Evolutionary conservation across 2,329 filamentous ascomycete species (phyloP).

Genomic region (Sporothrix pseudoabietina): DNA sequence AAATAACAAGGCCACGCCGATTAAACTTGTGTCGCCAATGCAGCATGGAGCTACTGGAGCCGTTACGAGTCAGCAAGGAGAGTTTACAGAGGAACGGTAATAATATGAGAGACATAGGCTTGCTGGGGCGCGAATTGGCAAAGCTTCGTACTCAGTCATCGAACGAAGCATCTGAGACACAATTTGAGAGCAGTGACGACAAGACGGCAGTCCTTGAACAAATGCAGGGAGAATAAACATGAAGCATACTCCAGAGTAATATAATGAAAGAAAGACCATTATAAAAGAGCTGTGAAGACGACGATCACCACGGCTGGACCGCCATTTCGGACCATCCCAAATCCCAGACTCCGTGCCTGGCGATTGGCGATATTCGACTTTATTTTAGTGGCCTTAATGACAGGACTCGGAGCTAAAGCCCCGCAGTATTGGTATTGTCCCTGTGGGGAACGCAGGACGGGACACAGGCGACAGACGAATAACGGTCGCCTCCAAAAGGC

Average conservation of each 20-base stretch:
- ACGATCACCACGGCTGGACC: not conserved
- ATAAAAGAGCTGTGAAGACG: not conserved
- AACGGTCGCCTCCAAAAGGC: not conserved
- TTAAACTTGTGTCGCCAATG: not conserved
- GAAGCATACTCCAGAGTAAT: not conserved
- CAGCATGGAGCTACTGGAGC: not conserved
- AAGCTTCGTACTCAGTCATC: not conserved
- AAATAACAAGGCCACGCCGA: not conserved
- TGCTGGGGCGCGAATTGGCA: not conserved
- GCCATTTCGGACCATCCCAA: not conserved
- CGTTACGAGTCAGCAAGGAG: not conserved
- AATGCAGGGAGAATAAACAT: not conserved
- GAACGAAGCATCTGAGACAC: slow-evolving; percentile 18
- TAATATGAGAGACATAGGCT: not conserved
- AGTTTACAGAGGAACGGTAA: not conserved
- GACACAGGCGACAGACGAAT: not conserved
- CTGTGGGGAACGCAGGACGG: not conserved
- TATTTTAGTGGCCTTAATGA: slow-evolving; percentile 10
- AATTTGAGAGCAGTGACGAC: not conserved
- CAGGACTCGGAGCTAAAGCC: slow-evolving; percentile 20
- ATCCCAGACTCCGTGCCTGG: not conserved
- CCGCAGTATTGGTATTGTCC: not conserved
- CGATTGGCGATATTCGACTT: slow-evolving; percentile 16
- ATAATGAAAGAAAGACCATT: not conserved
- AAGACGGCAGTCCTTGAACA: not conserved